Evolutionary conservation across 1,139 yeast species (phyloP), one percentile per base, ranked within the genome.

Genomic region (Barnettozyma hawaiiensis): DNA sequence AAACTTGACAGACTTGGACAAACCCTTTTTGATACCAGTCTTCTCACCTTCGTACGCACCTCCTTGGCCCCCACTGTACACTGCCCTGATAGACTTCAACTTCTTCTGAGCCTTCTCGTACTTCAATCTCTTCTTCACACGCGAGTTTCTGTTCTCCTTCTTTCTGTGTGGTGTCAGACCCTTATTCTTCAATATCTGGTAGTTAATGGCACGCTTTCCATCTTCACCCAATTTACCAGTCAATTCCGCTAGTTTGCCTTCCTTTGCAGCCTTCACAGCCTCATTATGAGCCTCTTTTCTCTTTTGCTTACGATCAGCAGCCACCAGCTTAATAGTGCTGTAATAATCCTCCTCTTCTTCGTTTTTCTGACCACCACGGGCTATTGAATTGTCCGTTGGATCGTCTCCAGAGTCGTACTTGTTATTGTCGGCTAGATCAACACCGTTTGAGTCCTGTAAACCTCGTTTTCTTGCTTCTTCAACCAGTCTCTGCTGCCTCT

Each of bases 101-200:
- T 89, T 89, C 87, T 89, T 90, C 70, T 89, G 81, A 32, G 99
- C 98, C 62, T 78, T 76, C 51, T 87, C 97, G 69, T 85, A 92
- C 78, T 87, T 87, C 80, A 81, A 85, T 75, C 97, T 84, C 95
- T 92, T 92, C 74, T 92, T 92, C 60, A 92, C 97, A 68, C 99
- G 83, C 34, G 97, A 78, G 63, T 92, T 94, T 68, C 97, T 77
- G 71, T 85, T 81, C 54, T 87, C 97, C 73, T 92, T 92, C 71
- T 85, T 85, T 62, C 96, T 77, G 64, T 83, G 84, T 20, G 95
- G 90, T 2, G 97, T 87, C 52, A 92, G 79, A 60, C 99, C 99
- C 70, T 86, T 89, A 66, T 90, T 90, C 73, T 89, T 89, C 68
- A 86, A 74, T 51, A 90, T 90, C 68, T 90, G 97, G 68, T 81